Base-by-base conservation (phyloP, 352 stramenopile species). In the Phytopythium chamaehyphon region DNA sequence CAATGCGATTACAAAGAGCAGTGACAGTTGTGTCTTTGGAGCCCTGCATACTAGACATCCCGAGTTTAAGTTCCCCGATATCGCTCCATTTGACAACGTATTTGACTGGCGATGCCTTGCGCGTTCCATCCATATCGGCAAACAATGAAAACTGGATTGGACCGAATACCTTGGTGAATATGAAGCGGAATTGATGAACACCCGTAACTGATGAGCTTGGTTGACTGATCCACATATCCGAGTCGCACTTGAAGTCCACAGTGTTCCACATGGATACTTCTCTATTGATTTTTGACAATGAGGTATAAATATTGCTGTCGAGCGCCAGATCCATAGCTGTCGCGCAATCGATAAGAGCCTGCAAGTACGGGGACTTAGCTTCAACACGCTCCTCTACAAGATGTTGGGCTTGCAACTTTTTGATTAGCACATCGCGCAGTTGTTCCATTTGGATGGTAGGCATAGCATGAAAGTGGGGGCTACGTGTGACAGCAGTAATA, bases 361-460 rank as follows among this genome's bases (percentile, higher is more conserved):
- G 79, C 14, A 90, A 49, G 39, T 86, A 86, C 1, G 71, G 58
- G 12, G 76, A 88, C 36, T 90, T 90, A 14, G 69, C 55, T 23
- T 86, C 73, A 6, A 60, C 50, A 26, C 62, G 52, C 15, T 82
- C 73, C 43, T 90, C 83, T 1, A 50, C 59, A 16, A 68, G 51
- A 40, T 79, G 67, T 10, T 83, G 76, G 9, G 72, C 68, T 4
- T 66, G 64, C 42, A 90, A 55, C 33, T 90, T 87, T 11, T 63
- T 37, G 21, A 69, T 63, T 7, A 93, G 23, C 16, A 76, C 37
- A 18, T 64, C 55, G 2, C 65, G 66, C 35, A 88, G 37, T 22
- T 59, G 23, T 23, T 85, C 71, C 15, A 89, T 54, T 15, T 76
- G 55, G 0, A 56, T 19, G 8, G 57, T 55, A 9, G 74, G 64